Conservation (phyloP, 208 protist genomes). For the Novymonas esmeraldas region DNA sequence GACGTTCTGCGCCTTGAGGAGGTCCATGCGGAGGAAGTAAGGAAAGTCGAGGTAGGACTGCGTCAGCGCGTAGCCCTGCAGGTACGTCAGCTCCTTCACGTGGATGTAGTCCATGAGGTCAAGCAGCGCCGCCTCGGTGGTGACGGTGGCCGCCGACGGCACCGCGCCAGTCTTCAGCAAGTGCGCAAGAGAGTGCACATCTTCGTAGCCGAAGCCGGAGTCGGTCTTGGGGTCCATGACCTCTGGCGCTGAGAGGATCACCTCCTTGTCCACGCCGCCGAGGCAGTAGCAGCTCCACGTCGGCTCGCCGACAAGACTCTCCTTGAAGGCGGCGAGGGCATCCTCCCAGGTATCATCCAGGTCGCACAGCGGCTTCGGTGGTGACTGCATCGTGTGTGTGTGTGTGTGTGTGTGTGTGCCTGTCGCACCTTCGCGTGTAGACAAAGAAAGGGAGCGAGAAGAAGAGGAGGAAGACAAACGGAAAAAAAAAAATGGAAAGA, state of each 20-base stretch:
- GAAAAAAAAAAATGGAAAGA: no score
- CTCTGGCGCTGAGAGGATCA: slow-evolving; percentile 79
- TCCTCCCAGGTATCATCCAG: slow-evolving; percentile 80
- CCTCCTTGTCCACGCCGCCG: slow-evolving; percentile 70
- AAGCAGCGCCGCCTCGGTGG: slow-evolving; percentile 43
- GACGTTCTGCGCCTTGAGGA: slow-evolving; percentile 63
- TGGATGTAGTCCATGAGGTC: slow-evolving; percentile 84
- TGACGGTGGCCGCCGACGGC: slow-evolving; percentile 49
- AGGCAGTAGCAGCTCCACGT: slow-evolving; percentile 70
- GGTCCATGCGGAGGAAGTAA: slow-evolving; percentile 71
- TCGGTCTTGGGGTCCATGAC: slow-evolving; percentile 91
- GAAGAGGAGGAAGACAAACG: not conserved
- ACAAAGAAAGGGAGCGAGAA: not conserved
- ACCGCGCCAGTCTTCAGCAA: slow-evolving; percentile 51
- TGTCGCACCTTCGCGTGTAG: not conserved
- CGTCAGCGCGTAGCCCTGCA: slow-evolving; percentile 70
- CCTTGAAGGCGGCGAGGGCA: slow-evolving; percentile 54
- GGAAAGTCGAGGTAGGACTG: slow-evolving; percentile 77
- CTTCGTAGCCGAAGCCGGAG: slow-evolving; percentile 64
- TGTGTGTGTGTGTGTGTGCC: not conserved
- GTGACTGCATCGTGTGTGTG: slow-evolving; percentile 10
- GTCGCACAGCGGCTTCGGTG: slow-evolving; percentile 40
- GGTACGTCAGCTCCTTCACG: slow-evolving; percentile 65
- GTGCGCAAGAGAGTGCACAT: slow-evolving; percentile 50
- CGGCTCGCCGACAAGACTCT: slow-evolving; percentile 32